Conservation (phyloP, 139 green algal genomes). For the Chlorella sp. region DNA sequence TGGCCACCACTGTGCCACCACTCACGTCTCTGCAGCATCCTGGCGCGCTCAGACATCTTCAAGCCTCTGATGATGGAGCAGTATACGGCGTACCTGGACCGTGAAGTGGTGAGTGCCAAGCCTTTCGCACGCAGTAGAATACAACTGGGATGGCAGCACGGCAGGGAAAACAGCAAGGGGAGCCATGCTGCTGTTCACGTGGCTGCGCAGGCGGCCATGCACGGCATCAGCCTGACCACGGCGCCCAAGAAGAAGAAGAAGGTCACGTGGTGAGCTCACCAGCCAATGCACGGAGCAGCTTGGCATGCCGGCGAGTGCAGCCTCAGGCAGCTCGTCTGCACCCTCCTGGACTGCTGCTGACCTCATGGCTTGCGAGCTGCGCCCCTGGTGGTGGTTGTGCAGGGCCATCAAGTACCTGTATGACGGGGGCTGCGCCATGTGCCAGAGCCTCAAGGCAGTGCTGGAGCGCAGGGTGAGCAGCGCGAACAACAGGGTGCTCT, state of each 20-base stretch:
- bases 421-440: slow-evolving; percentile 67
- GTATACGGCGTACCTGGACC: slow-evolving; percentile 39
- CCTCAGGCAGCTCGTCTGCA: too few relatives aligned
- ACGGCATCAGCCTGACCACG: too few relatives aligned
- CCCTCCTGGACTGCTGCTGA: too few relatives aligned
- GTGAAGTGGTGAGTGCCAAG: slow-evolving; percentile 42
- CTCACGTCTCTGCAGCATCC: not conserved
- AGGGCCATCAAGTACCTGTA: slow-evolving; percentile 67
- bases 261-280: slow-evolving; percentile 11
- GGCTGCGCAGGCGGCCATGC: too few relatives aligned
- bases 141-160: too few relatives aligned
- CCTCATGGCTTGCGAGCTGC: too few relatives aligned
- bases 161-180: not conserved
- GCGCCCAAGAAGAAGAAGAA: slow-evolving; percentile 7
- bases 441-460: slow-evolving; percentile 49
- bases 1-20: too few relatives aligned
- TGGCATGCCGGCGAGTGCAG: too few relatives aligned
- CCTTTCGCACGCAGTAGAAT: too few relatives aligned
- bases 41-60: slow-evolving; percentile 62
- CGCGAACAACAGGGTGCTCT: too few relatives aligned
- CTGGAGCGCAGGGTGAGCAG: slow-evolving; percentile 39
- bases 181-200: not conserved
- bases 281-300: too few relatives aligned
- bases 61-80: slow-evolving; percentile 42
- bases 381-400: too few relatives aligned